These are phyloP conservation scores for Trichoderma semiorbis DNA, from an alignment of 2,329 filamentous ascomycete genomes.

Conservation along the genomic window DNA sequence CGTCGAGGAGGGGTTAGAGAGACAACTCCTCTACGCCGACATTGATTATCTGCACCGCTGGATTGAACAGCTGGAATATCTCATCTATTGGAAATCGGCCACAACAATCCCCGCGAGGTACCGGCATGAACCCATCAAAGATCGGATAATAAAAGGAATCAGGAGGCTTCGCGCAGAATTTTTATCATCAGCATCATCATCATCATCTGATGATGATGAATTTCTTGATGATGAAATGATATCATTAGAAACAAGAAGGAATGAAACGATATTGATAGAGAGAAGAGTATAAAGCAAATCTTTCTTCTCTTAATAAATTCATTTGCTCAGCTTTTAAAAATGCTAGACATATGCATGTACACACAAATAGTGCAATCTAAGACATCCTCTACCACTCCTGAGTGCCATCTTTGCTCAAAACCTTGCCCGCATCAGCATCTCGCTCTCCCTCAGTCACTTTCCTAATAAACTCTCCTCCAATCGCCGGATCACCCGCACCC, in stretches of 20 bases:
- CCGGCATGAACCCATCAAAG: neutral
- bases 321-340: neutral
- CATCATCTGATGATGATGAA: neutral
- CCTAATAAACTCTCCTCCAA: conserved; percentile 38
- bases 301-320: neutral
- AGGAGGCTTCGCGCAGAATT: neutral
- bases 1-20: neutral
- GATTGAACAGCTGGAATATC: conserved; percentile 19
- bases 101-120: neutral
- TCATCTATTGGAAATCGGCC: neutral
- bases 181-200: neutral
- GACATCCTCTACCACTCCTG: conserved; percentile 31
- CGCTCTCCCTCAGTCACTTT: conserved; percentile 41
- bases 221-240: neutral
- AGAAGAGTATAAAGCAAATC: neutral
- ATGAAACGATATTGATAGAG: neutral
- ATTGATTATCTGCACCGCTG: conserved; percentile 16
- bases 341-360: neutral
- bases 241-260: neutral
- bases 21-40: conserved; percentile 15
- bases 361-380: neutral
- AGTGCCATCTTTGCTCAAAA: conserved; percentile 30
- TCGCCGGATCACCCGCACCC: conserved; percentile 33
- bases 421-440: conserved; percentile 40
- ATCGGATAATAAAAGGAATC: neutral